Percentiles rank a stretch among this genome's conserved stretches.
Evolutionary conservation across 2,329 filamentous ascomycete genomes (phyloP).

Genomic region (Coniochaeta prunicola): DNA sequence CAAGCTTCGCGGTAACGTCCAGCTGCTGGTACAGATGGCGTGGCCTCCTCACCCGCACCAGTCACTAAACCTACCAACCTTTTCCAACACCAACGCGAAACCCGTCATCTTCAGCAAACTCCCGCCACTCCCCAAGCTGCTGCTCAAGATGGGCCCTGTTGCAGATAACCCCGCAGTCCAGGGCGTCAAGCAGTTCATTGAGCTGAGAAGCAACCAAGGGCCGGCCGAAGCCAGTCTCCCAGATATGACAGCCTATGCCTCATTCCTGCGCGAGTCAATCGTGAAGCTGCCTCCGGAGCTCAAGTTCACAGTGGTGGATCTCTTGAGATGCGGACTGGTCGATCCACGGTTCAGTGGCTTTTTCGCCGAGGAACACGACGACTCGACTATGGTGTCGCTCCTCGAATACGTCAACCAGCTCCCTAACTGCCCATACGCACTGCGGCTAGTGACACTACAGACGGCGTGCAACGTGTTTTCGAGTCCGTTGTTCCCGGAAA

Average conservation of each 20-base stretch:
- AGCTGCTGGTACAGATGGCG: slow-evolving; percentile 67
- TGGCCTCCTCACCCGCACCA: slow-evolving; percentile 71
- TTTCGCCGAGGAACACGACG: slow-evolving; percentile 70
- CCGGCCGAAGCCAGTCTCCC: slow-evolving; percentile 64
- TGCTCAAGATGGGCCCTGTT: slow-evolving; percentile 64
- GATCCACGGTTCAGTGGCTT: slow-evolving; percentile 76
- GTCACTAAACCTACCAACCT: slow-evolving; percentile 59
- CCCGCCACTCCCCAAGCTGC: slow-evolving; percentile 75
- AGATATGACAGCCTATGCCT: slow-evolving; percentile 57
- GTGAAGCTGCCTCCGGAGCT: slow-evolving; percentile 51
- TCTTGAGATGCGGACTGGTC: slow-evolving; percentile 69
- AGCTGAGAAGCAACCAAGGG: slow-evolving; percentile 48
- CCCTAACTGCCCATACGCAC: slow-evolving; percentile 63
- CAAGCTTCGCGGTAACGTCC: slow-evolving; percentile 63
- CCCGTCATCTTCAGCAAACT: slow-evolving; percentile 70
- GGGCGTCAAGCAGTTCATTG: slow-evolving; percentile 64
- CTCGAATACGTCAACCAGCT: slow-evolving; percentile 51
- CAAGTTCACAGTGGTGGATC: slow-evolving; percentile 78
- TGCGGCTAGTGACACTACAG: slow-evolving; percentile 78
- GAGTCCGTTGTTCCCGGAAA: slow-evolving; percentile 60
- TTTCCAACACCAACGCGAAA: slow-evolving; percentile 51
- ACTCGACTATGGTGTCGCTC: slow-evolving; percentile 51
- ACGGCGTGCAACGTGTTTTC: slow-evolving; percentile 80
- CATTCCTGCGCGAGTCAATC: slow-evolving; percentile 50
- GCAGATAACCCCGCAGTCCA: slow-evolving; percentile 54